A percentile compares a stretch with the other conserved stretches of the same genome.
Evolutionary conservation across 1,139 yeast species (phyloP).

Genomic region (Protomyces inundatus): DNA sequence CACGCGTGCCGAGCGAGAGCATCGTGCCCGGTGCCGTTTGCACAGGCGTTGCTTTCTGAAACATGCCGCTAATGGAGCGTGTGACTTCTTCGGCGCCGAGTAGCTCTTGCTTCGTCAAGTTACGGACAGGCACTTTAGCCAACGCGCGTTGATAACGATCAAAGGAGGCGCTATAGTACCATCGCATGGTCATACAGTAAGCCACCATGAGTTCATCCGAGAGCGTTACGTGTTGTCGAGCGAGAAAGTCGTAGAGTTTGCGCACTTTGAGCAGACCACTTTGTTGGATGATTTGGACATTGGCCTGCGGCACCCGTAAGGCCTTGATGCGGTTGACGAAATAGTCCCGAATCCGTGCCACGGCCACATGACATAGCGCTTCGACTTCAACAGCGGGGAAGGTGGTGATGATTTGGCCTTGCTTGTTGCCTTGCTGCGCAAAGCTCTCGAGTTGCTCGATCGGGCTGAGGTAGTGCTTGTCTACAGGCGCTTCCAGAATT

Average conservation of each 20-base stretch:
- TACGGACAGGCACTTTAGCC: slow-evolving; percentile 54
- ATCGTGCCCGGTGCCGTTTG: slow-evolving; percentile 4
- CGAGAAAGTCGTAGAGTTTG: slow-evolving; percentile 57
- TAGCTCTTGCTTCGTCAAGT: slow-evolving; percentile 51
- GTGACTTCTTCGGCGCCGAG: slow-evolving; percentile 44
- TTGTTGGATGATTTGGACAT: slow-evolving; percentile 67
- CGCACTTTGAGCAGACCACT: slow-evolving; percentile 55
- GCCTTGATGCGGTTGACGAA: slow-evolving; percentile 59
- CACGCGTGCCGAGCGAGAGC: slow-evolving; percentile 13
- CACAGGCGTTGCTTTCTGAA: slow-evolving; percentile 1
- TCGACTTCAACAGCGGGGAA: slow-evolving; percentile 27
- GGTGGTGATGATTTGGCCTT: slow-evolving; percentile 19
- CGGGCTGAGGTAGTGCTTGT: slow-evolving; percentile 29
- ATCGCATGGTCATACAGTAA: slow-evolving; percentile 77
- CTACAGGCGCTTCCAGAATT: slow-evolving; percentile 29
- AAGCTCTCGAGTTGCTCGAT: slow-evolving; percentile 29
- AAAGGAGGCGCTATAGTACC: slow-evolving; percentile 83
- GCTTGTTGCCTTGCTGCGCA: slow-evolving; percentile 25
- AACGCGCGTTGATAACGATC: slow-evolving; percentile 72
- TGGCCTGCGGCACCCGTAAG: slow-evolving; percentile 50
- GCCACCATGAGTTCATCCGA: slow-evolving; percentile 76
- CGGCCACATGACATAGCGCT: slow-evolving; percentile 42
- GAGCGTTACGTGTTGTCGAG: slow-evolving; percentile 53
- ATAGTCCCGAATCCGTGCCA: slow-evolving; percentile 71
- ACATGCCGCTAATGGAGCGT: slow-evolving; percentile 14